Percentiles rank a stretch among this genome's conserved stretches.
Conservation (phyloP, 2,329 filamentous ascomycete species). For the Aspergillus flavus region DNA sequence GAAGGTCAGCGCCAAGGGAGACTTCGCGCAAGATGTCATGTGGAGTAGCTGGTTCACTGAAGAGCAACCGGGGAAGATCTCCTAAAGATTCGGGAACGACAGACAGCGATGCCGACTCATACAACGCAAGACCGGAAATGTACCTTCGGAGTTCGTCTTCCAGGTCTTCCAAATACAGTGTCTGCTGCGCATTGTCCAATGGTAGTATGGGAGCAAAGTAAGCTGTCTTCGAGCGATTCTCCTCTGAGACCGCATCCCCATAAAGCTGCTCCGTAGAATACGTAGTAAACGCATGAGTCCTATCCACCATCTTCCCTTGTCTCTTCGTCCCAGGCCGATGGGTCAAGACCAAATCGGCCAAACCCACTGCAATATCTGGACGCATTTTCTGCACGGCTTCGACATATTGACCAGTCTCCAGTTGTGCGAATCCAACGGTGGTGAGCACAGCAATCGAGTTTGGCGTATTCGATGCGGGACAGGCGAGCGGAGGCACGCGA, state of each 20-base stretch:
- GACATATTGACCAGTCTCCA: conserved; percentile 71
- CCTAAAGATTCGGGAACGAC: conserved; percentile 66
- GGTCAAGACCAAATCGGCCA: conserved; percentile 72
- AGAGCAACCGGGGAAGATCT: conserved; percentile 71
- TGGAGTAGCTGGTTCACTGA: conserved; percentile 70
- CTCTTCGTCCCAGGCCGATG: conserved; percentile 68
- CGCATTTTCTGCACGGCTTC: conserved; percentile 64
- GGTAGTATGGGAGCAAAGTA: conserved; percentile 71
- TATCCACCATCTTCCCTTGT: conserved; percentile 78
- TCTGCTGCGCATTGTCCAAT: conserved; percentile 73
- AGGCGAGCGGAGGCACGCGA: conserved; percentile 72
- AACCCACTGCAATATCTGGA: conserved; percentile 78
- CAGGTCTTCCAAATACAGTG: conserved; percentile 75
- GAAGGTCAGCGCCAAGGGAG: conserved; percentile 75
- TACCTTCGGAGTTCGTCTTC: conserved; percentile 61
- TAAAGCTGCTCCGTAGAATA: conserved; percentile 60
- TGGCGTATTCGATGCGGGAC: conserved; percentile 69
- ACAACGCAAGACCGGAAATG: conserved; percentile 74
- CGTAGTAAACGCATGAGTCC: conserved; percentile 80
- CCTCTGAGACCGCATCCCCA: conserved; percentile 32
- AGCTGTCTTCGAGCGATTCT: conserved; percentile 47
- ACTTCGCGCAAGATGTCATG: conserved; percentile 78
- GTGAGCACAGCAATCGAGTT: conserved; percentile 77
- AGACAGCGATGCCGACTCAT: conserved; percentile 70
- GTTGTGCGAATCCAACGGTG: conserved; percentile 77